phyloP scores from a whole-genome alignment of 192 early-diverging fungal species.

The Backusella mclennaniae region DNA sequence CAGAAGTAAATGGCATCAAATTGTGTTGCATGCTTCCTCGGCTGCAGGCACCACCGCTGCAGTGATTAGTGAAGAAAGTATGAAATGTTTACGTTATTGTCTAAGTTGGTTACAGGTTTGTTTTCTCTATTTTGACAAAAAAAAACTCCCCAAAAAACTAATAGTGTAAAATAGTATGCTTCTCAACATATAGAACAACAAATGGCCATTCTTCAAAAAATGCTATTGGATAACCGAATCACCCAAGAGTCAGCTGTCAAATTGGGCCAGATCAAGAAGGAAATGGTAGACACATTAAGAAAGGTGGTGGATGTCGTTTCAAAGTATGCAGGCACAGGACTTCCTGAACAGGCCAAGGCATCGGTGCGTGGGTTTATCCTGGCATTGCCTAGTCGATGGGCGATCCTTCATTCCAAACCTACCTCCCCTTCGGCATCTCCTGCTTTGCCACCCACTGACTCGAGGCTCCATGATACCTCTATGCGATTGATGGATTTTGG shows the following conservation, averaged over 20 bases:
- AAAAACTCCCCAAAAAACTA: no score
- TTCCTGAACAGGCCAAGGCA: slow-evolving; percentile 79
- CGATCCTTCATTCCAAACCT: slow-evolving; percentile 24
- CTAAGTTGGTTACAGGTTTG: slow-evolving; percentile 75
- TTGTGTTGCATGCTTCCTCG: slow-evolving; percentile 59
- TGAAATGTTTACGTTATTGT: slow-evolving; percentile 87
- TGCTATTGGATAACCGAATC: slow-evolving; percentile 39
- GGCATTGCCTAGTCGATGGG: slow-evolving; percentile 78
- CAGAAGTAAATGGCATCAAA: slow-evolving; percentile 56
- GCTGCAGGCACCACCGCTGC: slow-evolving; percentile 69
- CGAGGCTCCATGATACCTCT: slow-evolving; percentile 25
- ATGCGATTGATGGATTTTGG: slow-evolving; percentile 62
- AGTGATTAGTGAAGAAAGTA: slow-evolving; percentile 85
- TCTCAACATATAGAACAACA: slow-evolving; percentile 70
- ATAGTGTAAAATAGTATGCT: slow-evolving; percentile 57
- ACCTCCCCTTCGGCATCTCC: neutral
- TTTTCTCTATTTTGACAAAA: neutral
- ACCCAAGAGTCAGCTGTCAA: slow-evolving; percentile 37
- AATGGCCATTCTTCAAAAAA: slow-evolving; percentile 57
- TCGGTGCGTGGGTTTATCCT: slow-evolving; percentile 85
- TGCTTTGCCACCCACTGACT: neutral
- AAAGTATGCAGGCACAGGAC: slow-evolving; percentile 78
- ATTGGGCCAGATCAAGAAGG: slow-evolving; percentile 65
- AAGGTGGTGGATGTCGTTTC: slow-evolving; percentile 87
- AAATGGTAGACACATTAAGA: slow-evolving; percentile 80